These are phyloP conservation scores for Setaria viridis DNA, from an alignment of 202 grass and related monocot species.

Conservation along the genomic window DNA sequence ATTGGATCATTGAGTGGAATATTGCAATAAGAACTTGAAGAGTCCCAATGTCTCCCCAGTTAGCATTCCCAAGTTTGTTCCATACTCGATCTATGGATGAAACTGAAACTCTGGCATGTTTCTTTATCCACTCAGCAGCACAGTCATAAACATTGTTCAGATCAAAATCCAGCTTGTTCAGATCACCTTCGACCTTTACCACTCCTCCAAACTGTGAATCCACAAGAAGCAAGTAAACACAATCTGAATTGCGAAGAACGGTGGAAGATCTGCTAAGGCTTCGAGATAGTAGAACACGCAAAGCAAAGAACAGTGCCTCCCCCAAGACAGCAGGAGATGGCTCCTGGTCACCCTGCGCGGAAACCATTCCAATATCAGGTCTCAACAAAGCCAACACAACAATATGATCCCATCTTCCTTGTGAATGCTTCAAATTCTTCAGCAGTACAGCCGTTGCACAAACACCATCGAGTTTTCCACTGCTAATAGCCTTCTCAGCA, in stretches of 20 bases:
- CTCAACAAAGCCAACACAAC: conserved; percentile 80
- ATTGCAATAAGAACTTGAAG: conserved; percentile 88
- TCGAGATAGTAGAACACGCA: conserved; percentile 86
- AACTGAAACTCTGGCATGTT: conserved; percentile 77
- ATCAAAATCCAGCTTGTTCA: conserved; percentile 86
- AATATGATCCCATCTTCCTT: conserved; percentile 97
- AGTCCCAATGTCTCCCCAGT: conserved; percentile 94
- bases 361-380: conserved; percentile 82
- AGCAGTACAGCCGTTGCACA: conserved; percentile 85
- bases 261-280: conserved; percentile 84
- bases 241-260: conserved; percentile 75
- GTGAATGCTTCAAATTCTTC: conserved; percentile 70
- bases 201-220: conserved; percentile 97
- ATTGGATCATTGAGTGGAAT: conserved; percentile 85
- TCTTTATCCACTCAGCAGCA: conserved; percentile 91
- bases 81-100: conserved; percentile 88
- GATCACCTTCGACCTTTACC: conserved; percentile 89
- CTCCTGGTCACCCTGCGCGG: conserved; percentile 54
- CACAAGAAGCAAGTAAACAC: conserved; percentile 89
- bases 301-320: conserved; percentile 93
- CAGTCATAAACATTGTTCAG: conserved; percentile 80
- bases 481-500: conserved; percentile 89
- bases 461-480: conserved; percentile 83
- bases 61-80: conserved; percentile 99
- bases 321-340: conserved; percentile 75